Percentiles rank a stretch among this genome's conserved stretches.
Evolutionary conservation across 2,329 filamentous ascomycete genomes (phyloP).

Genomic region (Botrytis paeoniae): DNA sequence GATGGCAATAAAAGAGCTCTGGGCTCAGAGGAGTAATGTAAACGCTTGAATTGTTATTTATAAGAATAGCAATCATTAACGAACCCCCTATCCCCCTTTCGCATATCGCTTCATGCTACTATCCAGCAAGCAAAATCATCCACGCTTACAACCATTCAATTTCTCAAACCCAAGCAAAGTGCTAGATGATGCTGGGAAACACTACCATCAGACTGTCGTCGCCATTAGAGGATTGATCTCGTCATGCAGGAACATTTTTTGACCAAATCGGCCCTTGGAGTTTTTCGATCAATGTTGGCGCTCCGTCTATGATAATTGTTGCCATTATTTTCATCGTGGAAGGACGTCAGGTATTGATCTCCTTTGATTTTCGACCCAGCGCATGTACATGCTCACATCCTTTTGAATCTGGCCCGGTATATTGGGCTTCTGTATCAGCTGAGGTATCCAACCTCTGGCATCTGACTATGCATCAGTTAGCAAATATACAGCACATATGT

Average conservation of each 20-base stretch:
- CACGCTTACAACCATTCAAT: conserved; percentile 9
- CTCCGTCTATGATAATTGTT: neutral
- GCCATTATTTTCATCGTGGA: too few species aligned
- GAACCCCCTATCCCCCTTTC: neutral
- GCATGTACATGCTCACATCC: conserved; percentile 67
- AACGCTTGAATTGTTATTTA: conserved; percentile 14
- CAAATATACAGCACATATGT: neutral
- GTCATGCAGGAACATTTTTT: neutral
- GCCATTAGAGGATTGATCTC: conserved; percentile 2
- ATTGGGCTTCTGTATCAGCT: conserved; percentile 62
- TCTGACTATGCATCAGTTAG: conserved; percentile 41
- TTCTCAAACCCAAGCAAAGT: conserved; percentile 1
- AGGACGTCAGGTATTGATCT: neutral
- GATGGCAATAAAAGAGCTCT: conserved; percentile 45
- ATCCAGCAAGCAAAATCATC: neutral
- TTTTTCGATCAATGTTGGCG: neutral
- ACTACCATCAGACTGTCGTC: neutral
- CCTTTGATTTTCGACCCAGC: conserved; percentile 50
- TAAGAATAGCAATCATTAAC: conserved; percentile 10
- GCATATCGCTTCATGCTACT: conserved; percentile 1
- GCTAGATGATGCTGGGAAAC: neutral
- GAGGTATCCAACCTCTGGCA: conserved; percentile 64
- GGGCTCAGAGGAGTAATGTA: conserved; percentile 30
- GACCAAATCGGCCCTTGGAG: neutral
- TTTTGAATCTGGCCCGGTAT: conserved; percentile 63